Evolutionary conservation across 2,329 filamentous ascomycete genomes (phyloP).

Genomic region (Capronia epimyces): DNA sequence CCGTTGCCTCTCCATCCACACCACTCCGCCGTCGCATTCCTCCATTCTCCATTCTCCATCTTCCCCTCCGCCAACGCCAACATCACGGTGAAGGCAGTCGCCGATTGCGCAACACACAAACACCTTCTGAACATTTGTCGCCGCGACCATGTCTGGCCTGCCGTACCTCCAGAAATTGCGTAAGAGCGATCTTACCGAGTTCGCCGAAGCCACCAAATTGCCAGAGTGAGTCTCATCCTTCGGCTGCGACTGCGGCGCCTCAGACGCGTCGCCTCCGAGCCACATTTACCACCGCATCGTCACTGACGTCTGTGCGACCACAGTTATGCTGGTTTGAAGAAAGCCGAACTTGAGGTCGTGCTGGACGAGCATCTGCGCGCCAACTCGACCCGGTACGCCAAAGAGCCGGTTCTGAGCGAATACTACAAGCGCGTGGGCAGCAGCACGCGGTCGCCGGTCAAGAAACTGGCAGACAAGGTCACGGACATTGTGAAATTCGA

Average conservation of each 20-base stretch:
- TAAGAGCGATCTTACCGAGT: conserved; percentile 70
- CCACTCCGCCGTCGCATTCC: conserved; percentile 7
- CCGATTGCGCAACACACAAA: neutral
- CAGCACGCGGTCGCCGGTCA: conserved; percentile 54
- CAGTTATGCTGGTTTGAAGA: conserved; percentile 25
- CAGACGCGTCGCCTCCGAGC: conserved; percentile 17
- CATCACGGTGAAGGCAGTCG: neutral
- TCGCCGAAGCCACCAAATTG: conserved; percentile 54
- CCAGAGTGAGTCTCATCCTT: conserved; percentile 55
- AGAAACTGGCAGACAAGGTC: conserved; percentile 41
- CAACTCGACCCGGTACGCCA: conserved; percentile 60
- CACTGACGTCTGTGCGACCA: conserved; percentile 26
- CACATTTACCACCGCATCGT: conserved; percentile 11
- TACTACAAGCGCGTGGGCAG: conserved; percentile 68
- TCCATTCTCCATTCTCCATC: conserved; percentile 1
- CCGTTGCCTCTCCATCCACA: conserved; percentile 4
- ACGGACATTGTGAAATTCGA: conserved; percentile 37
- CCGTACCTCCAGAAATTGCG: conserved; percentile 75
- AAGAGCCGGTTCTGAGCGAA: conserved; percentile 60
- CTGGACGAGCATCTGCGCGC: conserved; percentile 68
- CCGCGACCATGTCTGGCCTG: conserved; percentile 54
- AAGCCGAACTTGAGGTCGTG: conserved; percentile 55
- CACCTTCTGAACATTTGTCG: conserved; percentile 5
- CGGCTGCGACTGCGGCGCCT: neutral
- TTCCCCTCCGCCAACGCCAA: neutral